These are phyloP conservation scores for Extremus antarcticus DNA, from an alignment of 495 filamentous ascomycete species.

Conservation along the genomic window DNA sequence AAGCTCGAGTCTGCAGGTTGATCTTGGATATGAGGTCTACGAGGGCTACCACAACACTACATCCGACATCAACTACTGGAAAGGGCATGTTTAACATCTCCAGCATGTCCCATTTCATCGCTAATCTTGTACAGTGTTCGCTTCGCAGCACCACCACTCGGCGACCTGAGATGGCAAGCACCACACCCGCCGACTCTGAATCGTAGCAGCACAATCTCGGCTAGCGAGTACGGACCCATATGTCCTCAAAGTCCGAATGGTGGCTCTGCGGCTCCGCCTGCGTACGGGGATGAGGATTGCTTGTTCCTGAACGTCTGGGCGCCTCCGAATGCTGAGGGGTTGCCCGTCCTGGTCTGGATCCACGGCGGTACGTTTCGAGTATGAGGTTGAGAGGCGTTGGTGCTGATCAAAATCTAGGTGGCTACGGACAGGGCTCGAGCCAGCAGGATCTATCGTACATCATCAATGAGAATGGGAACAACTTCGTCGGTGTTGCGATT, in stretches of 20 bases:
- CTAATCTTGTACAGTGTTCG: constrained; percentile 10
- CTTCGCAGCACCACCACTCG: constrained; percentile 11
- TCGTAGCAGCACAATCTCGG: constrained; percentile 8
- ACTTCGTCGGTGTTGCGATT: constrained; percentile 26
- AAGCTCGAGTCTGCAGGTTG: constrained; percentile 1
- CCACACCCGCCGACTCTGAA: constrained; percentile 21
- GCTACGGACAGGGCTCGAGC: constrained; percentile 24
- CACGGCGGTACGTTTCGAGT: neutral
- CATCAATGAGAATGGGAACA: constrained; percentile 24
- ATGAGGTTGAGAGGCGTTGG: neutral
- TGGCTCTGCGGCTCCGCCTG: neutral
- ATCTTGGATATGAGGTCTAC: constrained; percentile 13
- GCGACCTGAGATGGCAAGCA: constrained; percentile 22
- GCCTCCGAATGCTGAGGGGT: constrained; percentile 1
- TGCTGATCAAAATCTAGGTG: constrained; percentile 16
- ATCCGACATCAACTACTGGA: constrained; percentile 1
- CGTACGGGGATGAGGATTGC: constrained; percentile 25
- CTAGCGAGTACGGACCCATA: constrained; percentile 5
- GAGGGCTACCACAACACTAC: constrained; percentile 3
- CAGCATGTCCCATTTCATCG: neutral
- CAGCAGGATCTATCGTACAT: constrained; percentile 18
- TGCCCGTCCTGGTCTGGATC: constrained; percentile 23
- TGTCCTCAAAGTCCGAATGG: constrained; percentile 19
- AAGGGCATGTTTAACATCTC: neutral
- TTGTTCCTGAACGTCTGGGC: constrained; percentile 17